Conservation (phyloP, 2,329 filamentous ascomycete genomes). For the Claviceps purpurea region DNA sequence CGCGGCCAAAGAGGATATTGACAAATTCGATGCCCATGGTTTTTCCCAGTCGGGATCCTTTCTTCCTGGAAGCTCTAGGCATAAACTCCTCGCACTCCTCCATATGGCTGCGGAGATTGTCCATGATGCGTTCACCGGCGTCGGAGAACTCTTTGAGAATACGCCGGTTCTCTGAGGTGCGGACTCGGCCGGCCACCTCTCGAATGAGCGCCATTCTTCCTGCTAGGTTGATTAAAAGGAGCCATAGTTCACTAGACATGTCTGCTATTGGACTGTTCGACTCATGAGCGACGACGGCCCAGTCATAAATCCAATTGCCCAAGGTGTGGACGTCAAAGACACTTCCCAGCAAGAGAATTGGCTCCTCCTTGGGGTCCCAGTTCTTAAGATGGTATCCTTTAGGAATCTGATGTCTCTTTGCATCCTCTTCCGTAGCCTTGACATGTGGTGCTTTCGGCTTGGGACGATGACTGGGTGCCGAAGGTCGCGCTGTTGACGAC, state of each 20-base stretch:
- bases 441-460: constrained; percentile 22
- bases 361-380: constrained; percentile 90
- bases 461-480: constrained; percentile 14
- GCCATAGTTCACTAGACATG: constrained; percentile 88
- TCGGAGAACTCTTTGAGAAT: constrained; percentile 84
- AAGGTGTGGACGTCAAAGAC: constrained; percentile 96
- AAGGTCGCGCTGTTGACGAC: constrained; percentile 37
- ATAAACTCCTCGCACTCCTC: constrained; percentile 90
- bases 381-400: constrained; percentile 91
- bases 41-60: constrained; percentile 60
- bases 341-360: constrained; percentile 85
- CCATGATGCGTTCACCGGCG: constrained; percentile 73
- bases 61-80: constrained; percentile 76
- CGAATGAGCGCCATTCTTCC: constrained; percentile 89
- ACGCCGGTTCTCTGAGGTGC: constrained; percentile 59
- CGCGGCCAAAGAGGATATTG: constrained; percentile 84
- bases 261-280: constrained; percentile 74
- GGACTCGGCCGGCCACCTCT: constrained; percentile 60
- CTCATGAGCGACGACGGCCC: constrained; percentile 86
- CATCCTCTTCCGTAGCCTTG: constrained; percentile 46
- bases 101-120: constrained; percentile 72
- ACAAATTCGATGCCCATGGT: constrained; percentile 92
- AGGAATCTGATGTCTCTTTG: constrained; percentile 60
- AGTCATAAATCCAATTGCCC: constrained; percentile 99
- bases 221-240: constrained; percentile 82